Evolutionary conservation across 2,329 filamentous ascomycete species (phyloP), one percentile per base, ranked within the genome.

Genomic region (Bipolaris oryzae): DNA sequence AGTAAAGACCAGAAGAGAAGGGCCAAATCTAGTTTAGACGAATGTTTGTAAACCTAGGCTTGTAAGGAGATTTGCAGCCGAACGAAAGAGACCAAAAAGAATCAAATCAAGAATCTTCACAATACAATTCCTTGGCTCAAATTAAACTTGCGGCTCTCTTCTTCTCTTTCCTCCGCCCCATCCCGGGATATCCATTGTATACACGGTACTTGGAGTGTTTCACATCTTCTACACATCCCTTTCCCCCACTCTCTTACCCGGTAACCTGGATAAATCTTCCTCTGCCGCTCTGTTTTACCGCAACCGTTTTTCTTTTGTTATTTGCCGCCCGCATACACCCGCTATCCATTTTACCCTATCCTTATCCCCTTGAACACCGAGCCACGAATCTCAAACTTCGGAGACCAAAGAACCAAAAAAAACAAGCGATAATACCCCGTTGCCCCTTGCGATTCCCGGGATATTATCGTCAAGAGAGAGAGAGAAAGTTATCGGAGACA

Each of bases 61-160:
- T n/a, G n/a, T n/a, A n/a, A n/a, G n/a, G n/a, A 44, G 48, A 39
- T 64, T 62, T 48, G 23, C 25, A 55, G 55, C 59, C 57, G 50
- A 44, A 54, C 35, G 34, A 38, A 55, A 53, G 35, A 55, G 23
- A 25, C 1, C 50, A 53, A 58, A 43, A 59, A 55, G 60, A 62
- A 53, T 57, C 57, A 46, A 46, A 59, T 49, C 51, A 65, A 49
- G 25, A 28, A 28, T 28, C 5, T 10, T 10, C 9, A 28, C 25
- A 28, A 6, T 28, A 28, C 3, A 23, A 28, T 28, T 28, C 25
- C 25, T 28, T 28, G 25, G 25, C 25, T 28, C 28, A 60, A 38
- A 64, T 50, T 21, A 60, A 38, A 33, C 25, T 28, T 10, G 25
- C 2, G 23, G 7, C 23, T 3, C 7, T 28, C 25, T 28, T 9